Percentiles rank a stretch among this genome's conserved stretches.
Evolutionary conservation across 306 rosid genomes (phyloP).

Genomic region (Heteromeles arbutifolia): DNA sequence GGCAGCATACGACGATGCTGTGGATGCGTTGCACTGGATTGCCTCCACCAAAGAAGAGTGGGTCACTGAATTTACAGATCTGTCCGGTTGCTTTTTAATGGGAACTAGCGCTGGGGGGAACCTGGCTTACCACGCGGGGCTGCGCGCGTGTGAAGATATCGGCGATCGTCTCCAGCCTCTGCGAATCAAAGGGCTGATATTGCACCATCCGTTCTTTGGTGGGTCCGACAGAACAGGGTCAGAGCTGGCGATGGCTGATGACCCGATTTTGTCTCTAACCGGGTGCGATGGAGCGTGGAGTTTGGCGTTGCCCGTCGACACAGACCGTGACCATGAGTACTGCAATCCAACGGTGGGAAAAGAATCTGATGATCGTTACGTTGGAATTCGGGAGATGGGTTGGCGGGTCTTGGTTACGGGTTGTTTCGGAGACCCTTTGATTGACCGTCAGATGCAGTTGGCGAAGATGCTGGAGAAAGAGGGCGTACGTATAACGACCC

Average conservation of each 20-base stretch:
- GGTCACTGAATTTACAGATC: conserved; percentile 22
- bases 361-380: neutral
- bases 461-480: conserved; percentile 15
- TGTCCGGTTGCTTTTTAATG: conserved; percentile 23
- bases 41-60: conserved; percentile 17
- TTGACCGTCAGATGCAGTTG: conserved; percentile 26
- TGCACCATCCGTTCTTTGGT: conserved; percentile 45
- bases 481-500: conserved; percentile 12
- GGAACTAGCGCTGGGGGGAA: conserved; percentile 44
- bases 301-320: conserved; percentile 32
- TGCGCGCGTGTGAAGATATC: conserved; percentile 2
- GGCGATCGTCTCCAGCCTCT: conserved; percentile 6
- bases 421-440: conserved; percentile 31
- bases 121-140: conserved; percentile 24
- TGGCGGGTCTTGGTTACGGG: conserved; percentile 22
- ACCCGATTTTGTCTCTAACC: neutral
- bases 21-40: conserved; percentile 32
- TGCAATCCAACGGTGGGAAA: conserved; percentile 24
- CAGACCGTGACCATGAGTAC: conserved; percentile 33
- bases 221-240: conserved; percentile 34
- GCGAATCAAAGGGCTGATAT: conserved; percentile 34
- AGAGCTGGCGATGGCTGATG: conserved; percentile 21
- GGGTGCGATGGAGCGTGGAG: conserved; percentile 32
- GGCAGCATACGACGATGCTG: conserved; percentile 33
- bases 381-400: conserved; percentile 9